A percentile compares a stretch with the other conserved stretches of the same genome.
phyloP scores from a whole-genome alignment of 805 yeast genomes.

The Schizosaccharomyces osmophilus region DNA sequence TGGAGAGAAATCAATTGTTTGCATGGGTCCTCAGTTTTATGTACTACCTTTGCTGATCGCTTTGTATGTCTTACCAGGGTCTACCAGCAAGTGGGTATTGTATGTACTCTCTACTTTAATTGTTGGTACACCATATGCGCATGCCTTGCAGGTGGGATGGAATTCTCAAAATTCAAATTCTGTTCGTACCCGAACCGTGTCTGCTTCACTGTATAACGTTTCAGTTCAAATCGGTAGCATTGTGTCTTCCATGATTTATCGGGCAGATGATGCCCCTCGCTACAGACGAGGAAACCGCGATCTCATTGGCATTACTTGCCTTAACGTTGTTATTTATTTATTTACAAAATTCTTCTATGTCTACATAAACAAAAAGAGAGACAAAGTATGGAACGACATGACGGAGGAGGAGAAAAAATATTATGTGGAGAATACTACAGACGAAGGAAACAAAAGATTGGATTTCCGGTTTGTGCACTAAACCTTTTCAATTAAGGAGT shows the following conservation, averaged over 20 bases:
- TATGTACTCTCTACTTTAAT: conserved; percentile 11
- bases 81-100: conserved; percentile 7
- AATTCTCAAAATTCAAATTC: conserved; percentile 37
- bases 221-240: conserved; percentile 35
- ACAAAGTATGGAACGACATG: conserved; percentile 26
- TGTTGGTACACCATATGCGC: conserved; percentile 25
- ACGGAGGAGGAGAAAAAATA: conserved; percentile 26
- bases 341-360: conserved; percentile 15
- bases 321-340: conserved; percentile 10
- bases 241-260: conserved; percentile 30
- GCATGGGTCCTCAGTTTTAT: conserved; percentile 7
- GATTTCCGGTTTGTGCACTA: conserved; percentile 21
- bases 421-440: conserved; percentile 21
- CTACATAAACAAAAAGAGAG: conserved; percentile 16
- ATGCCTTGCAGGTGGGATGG: conserved; percentile 35
- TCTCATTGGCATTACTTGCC: conserved; percentile 10
- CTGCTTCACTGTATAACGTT: conserved; percentile 42
- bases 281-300: conserved; percentile 31
- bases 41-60: conserved; percentile 7
- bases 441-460: conserved; percentile 33
- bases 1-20: conserved; percentile 7
- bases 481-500: no score
- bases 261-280: conserved; percentile 31
- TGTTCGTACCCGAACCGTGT: conserved; percentile 36
- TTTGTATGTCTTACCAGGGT: conserved; percentile 9